Evolutionary conservation across 2,329 filamentous ascomycete species (phyloP).

Genomic region (Colletotrichum camelliae): DNA sequence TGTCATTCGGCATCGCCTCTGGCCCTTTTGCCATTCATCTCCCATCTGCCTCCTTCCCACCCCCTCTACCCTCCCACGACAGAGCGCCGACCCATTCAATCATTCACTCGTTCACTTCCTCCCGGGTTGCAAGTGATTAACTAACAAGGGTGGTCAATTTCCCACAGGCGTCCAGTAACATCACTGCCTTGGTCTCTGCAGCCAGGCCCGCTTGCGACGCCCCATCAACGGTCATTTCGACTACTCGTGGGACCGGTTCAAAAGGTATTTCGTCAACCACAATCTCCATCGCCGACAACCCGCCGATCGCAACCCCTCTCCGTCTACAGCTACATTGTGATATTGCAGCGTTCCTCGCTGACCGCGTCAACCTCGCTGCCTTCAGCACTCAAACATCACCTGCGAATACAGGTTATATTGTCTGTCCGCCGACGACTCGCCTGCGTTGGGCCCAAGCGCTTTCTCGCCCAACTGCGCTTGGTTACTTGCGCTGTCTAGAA

Average conservation of each 20-base stretch:
- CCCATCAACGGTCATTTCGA: conserved; percentile 1
- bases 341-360: not conserved
- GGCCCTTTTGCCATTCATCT: not conserved
- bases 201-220: not conserved
- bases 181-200: not conserved
- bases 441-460: conserved; percentile 13
- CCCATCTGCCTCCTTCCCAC: not conserved
- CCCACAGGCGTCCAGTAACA: not conserved
- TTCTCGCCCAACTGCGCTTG: not conserved
- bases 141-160: not conserved
- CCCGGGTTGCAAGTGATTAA: not conserved
- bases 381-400: not conserved
- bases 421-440: not conserved
- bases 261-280: not conserved
- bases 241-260: not conserved
- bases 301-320: not conserved
- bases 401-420: not conserved
- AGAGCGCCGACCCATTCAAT: not conserved
- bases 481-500: not conserved
- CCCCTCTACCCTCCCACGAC: not conserved
- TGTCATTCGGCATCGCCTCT: not conserved
- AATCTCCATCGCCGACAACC: not conserved
- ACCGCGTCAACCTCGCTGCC: not conserved
- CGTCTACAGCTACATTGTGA: not conserved
- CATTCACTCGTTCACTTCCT: not conserved